Evolutionary conservation across 495 filamentous ascomycete genomes (phyloP).

Genomic region (Neurospora sp.): DNA sequence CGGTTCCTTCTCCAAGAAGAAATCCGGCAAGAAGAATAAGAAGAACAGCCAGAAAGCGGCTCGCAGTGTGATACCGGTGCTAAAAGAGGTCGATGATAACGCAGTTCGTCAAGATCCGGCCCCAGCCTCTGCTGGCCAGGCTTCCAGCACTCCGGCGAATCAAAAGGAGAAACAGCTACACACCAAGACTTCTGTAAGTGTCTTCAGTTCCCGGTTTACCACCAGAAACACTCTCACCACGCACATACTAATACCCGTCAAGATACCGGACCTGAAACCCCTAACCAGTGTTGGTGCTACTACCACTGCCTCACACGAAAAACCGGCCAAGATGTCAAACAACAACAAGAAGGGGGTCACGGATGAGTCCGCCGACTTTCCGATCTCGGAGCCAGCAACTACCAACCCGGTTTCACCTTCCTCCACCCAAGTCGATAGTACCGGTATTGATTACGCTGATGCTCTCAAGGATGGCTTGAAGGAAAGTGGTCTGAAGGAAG

Average conservation of each 20-base stretch:
- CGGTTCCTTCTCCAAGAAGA: conserved; percentile 3
- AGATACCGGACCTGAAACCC: background rate
- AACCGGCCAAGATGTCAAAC: background rate
- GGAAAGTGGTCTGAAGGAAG: background rate
- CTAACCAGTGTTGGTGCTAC: background rate
- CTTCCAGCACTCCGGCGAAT: background rate
- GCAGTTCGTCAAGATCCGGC: conserved; percentile 4
- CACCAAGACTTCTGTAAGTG: conserved; percentile 5
- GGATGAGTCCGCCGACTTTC: conserved; percentile 5
- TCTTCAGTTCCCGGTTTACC: too few species aligned
- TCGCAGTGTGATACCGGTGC: background rate
- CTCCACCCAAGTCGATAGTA: background rate
- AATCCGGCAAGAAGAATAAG: conserved; percentile 7
- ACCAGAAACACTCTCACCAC: background rate
- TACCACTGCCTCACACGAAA: background rate
- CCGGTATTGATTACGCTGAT: background rate
- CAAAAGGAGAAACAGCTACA: background rate
- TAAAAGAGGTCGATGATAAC: conserved; percentile 10
- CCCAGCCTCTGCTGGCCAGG: background rate
- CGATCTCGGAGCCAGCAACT: background rate
- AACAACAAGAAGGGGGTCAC: background rate
- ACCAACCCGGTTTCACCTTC: background rate
- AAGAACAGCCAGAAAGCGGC: conserved; percentile 1
- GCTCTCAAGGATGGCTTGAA: background rate
- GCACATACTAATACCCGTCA: background rate